Base-by-base conservation (phyloP, 1,284 basidiomycete species). In the Trichosporon sp. region DNA sequence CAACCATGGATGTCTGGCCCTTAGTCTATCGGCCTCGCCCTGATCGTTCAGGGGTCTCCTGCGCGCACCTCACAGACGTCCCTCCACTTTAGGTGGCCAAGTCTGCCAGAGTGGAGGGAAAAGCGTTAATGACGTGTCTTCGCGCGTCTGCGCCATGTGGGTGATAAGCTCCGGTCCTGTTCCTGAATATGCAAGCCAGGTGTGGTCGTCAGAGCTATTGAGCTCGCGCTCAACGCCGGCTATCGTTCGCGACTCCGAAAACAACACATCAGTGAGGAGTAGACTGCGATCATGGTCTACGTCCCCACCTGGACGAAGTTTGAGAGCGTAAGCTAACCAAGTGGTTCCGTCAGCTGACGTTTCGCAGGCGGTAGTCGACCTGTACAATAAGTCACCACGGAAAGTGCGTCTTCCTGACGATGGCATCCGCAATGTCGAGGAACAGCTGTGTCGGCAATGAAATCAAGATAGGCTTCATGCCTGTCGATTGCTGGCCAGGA, bases 321-420 rank as follows among this genome's bases (percentile, higher is more conserved):
- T 63, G 79, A 81, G 66, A 73, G 71, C 60, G 80, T 80, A 57
- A 59, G 77, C 32, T 14, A 1, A 6, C 13, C 3, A 3, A 2
- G 5, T 19, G 8, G 27, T 6, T 23, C 2, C 10, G 52, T 1
- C 11, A 54, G 65, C 68, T 73, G 56, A 71, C 60, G 25, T 2
- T 3, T n/a, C 13, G 21, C 62, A 91, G 82, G 90, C 90, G 56
- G 90, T 90, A 65, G 89, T 91, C 78, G 86, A 84, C 23, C 82
- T 95, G 67, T 94, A 95, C 76, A 81, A 84, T 61, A 86, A 86
- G 74, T 88, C 89, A 27, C 91, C 92, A 2, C 84, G 84, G 69
- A 87, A 85, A 70, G 92, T 92, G 73, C 68, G 86, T 62, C 46
- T 27, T 49, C 49, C 25, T n/a, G 19, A n/a, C n/a, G n/a, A n/a